Base-by-base conservation (phyloP, 352 stramenopile genomes). In the Phytophthora pistaciae region DNA sequence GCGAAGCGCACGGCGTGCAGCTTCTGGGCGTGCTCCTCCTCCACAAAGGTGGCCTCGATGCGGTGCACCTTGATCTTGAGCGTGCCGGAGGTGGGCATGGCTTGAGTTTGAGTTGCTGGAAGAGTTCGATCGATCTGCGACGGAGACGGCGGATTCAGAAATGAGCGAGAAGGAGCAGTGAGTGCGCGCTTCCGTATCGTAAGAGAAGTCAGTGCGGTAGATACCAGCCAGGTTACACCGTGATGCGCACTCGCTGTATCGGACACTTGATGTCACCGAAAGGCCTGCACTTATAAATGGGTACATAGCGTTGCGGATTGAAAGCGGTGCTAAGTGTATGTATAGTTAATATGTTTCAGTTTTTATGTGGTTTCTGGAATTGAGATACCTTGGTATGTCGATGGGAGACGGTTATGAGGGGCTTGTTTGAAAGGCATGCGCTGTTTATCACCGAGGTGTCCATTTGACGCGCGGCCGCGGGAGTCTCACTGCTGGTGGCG, bases 61-160 rank as follows among this genome's bases (percentile, higher is more conserved):
- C 60, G 18, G 57, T 81, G 76, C 40, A 81, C 66, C 23, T 71
- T 76, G 66, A 84, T 77, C 33, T 56, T 50, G 9, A 87, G 74
- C 18, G 42, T 49, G 16, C 42, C 42, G 42, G 42, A 49, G 14
- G 42, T 49, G 16, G 42, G 42, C 42, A 49, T 49, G 14, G 1
- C 20, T 29, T 29, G 25, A 29, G 42, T 11, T 0, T 42, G 36
- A 16, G 36, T 42, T 42, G 36, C 10, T 14, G 10, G 36, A 14
- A 16, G 36, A 42, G 36, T 42, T 29, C 25, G 25, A 29, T 29
- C 25, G 25, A 29, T 29, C 25, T 29, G 25, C 11, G 33, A 40
- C 33, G 33, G 10, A 42, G 36, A 42, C 36, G 36, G 36, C 36
- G 9, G 18, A 16, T 42, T 42, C 36, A 42, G 36, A 42, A 42